Evolutionary conservation across 345 rosid genomes (phyloP).

Genomic region (Salix purpurea): DNA sequence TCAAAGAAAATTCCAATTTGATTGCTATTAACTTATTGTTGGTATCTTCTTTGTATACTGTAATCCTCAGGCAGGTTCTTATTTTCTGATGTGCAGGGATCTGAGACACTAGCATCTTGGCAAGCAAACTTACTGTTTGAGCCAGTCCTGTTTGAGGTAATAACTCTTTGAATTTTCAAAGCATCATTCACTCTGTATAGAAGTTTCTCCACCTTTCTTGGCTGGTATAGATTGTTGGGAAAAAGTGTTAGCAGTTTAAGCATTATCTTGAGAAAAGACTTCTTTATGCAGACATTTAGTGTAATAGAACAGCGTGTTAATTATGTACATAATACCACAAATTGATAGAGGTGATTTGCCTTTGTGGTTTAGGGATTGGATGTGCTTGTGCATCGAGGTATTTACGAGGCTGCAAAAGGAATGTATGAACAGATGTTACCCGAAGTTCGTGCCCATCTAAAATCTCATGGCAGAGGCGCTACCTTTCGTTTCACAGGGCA

Average conservation of each 20-base stretch:
- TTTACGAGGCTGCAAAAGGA: constrained; percentile 98
- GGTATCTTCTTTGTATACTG: not conserved
- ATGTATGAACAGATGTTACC: constrained; percentile 87
- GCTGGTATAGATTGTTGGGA: not conserved
- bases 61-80: not conserved
- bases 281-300: not conserved
- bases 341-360: not conserved
- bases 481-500: constrained; percentile 90
- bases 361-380: constrained; percentile 55
- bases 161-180: not conserved
- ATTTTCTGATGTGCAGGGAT: constrained; percentile 53
- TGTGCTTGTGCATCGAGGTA: constrained; percentile 87
- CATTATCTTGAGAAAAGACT: not conserved
- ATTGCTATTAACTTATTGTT: not conserved
- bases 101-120: constrained; percentile 92
- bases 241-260: not conserved
- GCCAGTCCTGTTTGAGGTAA: constrained; percentile 85
- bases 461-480: constrained; percentile 56
- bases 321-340: not conserved
- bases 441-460: constrained; percentile 67
- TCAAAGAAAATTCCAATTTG: not conserved
- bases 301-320: not conserved
- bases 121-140: constrained; percentile 92
- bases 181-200: not conserved
- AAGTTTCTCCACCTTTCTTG: not conserved